These are phyloP conservation scores for Logfia minima DNA, from an alignment of 129 eudicot genomes.

Conservation along the genomic window DNA sequence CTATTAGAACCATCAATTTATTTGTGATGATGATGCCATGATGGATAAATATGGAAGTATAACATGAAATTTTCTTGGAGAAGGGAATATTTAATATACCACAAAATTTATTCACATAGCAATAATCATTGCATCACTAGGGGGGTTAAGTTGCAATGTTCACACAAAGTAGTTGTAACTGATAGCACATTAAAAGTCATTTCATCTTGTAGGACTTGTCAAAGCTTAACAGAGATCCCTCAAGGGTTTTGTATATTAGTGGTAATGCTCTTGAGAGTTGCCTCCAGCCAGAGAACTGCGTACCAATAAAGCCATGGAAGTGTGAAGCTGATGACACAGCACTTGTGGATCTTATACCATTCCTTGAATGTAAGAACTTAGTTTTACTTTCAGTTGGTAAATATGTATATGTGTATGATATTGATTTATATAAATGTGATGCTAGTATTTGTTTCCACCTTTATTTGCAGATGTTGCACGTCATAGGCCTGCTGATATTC, in stretches of 20 bases:
- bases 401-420: neutral
- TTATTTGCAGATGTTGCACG: constrained; percentile 73
- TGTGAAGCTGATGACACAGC: constrained; percentile 77
- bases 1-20: neutral
- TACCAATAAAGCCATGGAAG: constrained; percentile 74
- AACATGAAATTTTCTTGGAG: neutral
- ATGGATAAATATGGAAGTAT: neutral
- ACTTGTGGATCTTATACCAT: constrained; percentile 87
- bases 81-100: neutral
- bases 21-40: neutral
- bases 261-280: constrained; percentile 80
- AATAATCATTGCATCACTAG: neutral
- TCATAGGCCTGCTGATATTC: constrained; percentile 69
- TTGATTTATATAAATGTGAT: constrained; percentile 6
- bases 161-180: neutral
- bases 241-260: constrained; percentile 75
- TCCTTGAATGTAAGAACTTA: constrained; percentile 66
- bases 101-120: neutral
- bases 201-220: constrained; percentile 65
- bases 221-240: constrained; percentile 79
- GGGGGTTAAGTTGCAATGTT: neutral
- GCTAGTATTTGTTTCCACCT: constrained; percentile 6
- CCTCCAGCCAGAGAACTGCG: constrained; percentile 77
- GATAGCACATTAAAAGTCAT: neutral
- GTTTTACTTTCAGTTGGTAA: neutral